A percentile compares a stretch with the other conserved stretches of the same genome.
phyloP scores from a whole-genome alignment of 768 basidiomycete species.

The Lyophyllum atratum region DNA sequence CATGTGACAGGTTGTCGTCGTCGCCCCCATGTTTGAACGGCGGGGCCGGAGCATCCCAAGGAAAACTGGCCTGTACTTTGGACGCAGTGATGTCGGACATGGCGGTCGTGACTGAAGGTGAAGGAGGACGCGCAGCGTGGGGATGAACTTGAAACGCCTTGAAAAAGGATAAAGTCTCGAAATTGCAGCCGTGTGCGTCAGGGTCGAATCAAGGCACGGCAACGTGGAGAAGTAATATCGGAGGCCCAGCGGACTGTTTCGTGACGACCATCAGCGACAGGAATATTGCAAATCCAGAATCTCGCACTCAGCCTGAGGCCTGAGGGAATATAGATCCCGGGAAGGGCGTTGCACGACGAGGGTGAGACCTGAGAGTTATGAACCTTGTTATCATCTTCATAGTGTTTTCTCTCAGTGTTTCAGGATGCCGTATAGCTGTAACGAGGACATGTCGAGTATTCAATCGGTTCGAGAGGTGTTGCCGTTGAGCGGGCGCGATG shows the following conservation, averaged over 20 bases:
- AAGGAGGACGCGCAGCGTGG: neutral
- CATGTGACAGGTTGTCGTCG: constrained; percentile 14
- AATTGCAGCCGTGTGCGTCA: constrained; percentile 1
- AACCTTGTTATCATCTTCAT: neutral
- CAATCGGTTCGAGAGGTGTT: too few relatives aligned
- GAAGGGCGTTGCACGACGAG: too few relatives aligned
- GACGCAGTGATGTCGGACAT: neutral
- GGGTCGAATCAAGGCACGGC: neutral
- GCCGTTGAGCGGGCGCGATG: neutral
- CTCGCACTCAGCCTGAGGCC: neutral
- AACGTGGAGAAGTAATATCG: neutral
- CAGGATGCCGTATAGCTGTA: too few relatives aligned
- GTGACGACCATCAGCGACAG: constrained; percentile 5
- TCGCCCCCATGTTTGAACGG: constrained; percentile 2
- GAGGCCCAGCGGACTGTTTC: constrained; percentile 6
- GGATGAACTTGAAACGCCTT: neutral
- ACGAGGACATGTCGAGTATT: too few relatives aligned
- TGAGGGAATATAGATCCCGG: too few relatives aligned
- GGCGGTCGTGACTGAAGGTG: neutral
- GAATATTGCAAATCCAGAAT: neutral
- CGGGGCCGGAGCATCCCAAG: constrained; percentile 5
- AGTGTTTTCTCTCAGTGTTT: too few relatives aligned
- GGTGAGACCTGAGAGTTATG: too few relatives aligned
- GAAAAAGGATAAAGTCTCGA: neutral
- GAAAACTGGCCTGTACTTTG: neutral